Base-by-base conservation (phyloP, 2,329 filamentous ascomycete genomes). In the Aspergillus tanneri region DNA sequence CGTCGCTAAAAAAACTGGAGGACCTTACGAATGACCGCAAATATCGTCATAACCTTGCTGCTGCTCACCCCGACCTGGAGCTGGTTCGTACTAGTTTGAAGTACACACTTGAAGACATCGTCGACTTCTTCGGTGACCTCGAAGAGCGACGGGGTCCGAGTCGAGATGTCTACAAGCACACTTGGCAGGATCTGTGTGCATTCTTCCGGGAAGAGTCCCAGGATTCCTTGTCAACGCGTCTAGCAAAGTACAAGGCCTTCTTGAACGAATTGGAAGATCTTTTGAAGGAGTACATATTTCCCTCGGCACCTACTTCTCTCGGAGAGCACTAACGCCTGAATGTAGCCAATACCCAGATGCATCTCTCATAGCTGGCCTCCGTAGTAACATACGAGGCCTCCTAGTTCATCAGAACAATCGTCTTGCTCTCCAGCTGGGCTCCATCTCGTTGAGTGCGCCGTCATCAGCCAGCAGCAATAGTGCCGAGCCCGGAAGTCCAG, bases 241-340 rank as follows among this genome's bases (percentile, higher is more conserved):
- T 84, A 24, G 70, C 74, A 24, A 70, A 72, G 51, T 82, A 80
- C 59, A 72, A 73, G 43, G 64, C 67, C 6, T 79, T 80, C 56
- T 58, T 82, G 32, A 65, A 73, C 40, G 71, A 71, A 43, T 57
- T 78, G 56, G 52, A 65, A 62, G 68, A 73, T 52, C 62, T 72
- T 42, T 55, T 79, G 49, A 72, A 69, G 64, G 72, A 71, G 78
- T 80, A 68, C 59, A 71, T 54, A 27, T 18, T 25, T 37, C 30
- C 19, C 16, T 21, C 19, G 14, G 8, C 10, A 19, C 10, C n/a
- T n/a, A 2, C 12, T 32, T n/a, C 35, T 41, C 23, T 24, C 28
- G 30, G 47, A 49, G 42, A 54, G 56, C 47, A 48, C 22, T 46
- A 38, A 44, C 27, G 24, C 19, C 18, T 24, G 6, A 19, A 16